Conservation (phyloP, 495 filamentous ascomycete genomes). For the Chaetomium fimeti region DNA sequence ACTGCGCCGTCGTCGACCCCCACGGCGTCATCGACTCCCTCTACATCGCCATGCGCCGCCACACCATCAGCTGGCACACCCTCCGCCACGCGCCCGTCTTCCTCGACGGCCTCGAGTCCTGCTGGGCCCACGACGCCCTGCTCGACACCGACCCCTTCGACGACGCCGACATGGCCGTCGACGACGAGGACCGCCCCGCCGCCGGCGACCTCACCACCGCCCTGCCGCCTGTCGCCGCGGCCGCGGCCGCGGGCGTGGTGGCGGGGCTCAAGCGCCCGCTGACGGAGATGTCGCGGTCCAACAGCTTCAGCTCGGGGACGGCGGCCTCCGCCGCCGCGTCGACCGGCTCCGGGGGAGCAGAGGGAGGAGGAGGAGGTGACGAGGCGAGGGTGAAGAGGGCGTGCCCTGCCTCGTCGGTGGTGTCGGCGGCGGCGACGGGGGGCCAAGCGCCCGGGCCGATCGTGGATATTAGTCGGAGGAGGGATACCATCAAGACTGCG, state of each 20-base stretch:
- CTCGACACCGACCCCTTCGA: constrained; percentile 47
- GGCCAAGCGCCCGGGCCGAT: constrained; percentile 6
- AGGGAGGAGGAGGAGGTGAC: constrained; percentile 4
- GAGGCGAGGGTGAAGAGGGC: constrained; percentile 25
- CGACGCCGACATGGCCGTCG: constrained; percentile 36
- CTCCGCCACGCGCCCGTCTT: constrained; percentile 47
- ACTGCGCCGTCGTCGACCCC: constrained; percentile 52
- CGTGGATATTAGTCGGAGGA: constrained; percentile 18
- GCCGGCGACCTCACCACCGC: constrained; percentile 50
- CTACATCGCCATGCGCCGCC: constrained; percentile 53
- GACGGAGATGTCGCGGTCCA: constrained; percentile 49
- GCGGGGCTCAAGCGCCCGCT: constrained; percentile 45
- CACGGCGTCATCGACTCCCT: constrained; percentile 54
- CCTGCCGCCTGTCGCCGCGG: constrained; percentile 35
- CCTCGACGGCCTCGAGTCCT: constrained; percentile 50
- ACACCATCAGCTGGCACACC: constrained; percentile 50
- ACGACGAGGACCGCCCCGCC: constrained; percentile 44
- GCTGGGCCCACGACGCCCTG: constrained; percentile 50
- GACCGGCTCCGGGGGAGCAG: neutral
- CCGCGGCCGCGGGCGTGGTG: neutral
- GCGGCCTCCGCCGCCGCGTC: neutral
- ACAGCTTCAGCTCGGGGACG: constrained; percentile 46
- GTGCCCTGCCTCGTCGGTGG: constrained; percentile 19
- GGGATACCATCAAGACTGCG: constrained; percentile 22
- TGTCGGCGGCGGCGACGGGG: neutral